Evolutionary conservation across 73 alveolate genomes (phyloP).

Genomic region (Paramecium primaurelia): DNA sequence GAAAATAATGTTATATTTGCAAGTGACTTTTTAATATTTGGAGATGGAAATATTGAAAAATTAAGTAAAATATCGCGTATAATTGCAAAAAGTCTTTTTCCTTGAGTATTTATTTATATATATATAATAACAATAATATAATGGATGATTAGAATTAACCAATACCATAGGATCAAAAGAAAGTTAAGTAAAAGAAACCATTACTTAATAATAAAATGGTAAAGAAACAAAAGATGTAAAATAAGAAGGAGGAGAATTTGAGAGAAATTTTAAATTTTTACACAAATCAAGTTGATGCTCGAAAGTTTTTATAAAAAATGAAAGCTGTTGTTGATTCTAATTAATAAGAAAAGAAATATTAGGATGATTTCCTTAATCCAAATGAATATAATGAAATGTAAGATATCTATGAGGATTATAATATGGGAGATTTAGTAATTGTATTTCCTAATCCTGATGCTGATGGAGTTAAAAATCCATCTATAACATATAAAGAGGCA

Average conservation of each 20-base stretch:
- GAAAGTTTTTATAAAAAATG: neutral
- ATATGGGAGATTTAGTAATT: conserved; percentile 30
- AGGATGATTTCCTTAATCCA: conserved; percentile 46
- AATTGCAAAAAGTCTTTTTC: neutral
- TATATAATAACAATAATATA: neutral
- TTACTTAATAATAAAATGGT: neutral
- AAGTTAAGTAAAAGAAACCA: neutral
- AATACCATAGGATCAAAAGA: neutral
- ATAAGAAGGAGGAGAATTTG: neutral
- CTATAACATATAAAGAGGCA: conserved; percentile 18
- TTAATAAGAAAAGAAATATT: neutral
- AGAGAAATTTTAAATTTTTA: conserved; percentile 15
- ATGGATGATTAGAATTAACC: neutral
- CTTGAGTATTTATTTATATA: neutral
- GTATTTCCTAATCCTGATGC: conserved; percentile 36
- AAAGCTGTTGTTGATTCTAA: neutral
- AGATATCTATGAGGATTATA: conserved; percentile 30
- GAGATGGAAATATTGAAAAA: neutral
- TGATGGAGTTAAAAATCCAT: neutral
- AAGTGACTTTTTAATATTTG: neutral
- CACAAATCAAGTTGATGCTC: conserved; percentile 2
- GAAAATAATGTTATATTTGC: neutral
- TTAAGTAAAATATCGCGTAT: neutral
- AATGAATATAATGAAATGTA: conserved; percentile 7
- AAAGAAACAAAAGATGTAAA: neutral